Evolutionary conservation across 73 alveolate genomes (phyloP).

Genomic region (Diophrys sp.): DNA sequence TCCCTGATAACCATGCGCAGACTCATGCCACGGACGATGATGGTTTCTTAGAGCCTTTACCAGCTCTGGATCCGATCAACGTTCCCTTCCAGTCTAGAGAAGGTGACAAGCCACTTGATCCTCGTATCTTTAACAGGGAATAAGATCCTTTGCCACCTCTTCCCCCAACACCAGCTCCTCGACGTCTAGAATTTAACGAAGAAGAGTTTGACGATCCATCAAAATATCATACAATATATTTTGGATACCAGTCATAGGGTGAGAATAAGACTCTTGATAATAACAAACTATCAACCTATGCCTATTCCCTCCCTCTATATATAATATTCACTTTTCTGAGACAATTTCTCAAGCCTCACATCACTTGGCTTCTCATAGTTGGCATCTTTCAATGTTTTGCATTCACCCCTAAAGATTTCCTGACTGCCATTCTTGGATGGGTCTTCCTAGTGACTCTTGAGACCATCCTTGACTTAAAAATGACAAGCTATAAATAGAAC

Average conservation of each 20-base stretch:
- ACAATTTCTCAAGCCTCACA: neutral
- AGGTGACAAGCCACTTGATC: neutral
- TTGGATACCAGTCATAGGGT: neutral
- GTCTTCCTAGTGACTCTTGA: neutral
- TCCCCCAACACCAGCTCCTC: neutral
- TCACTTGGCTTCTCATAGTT: neutral
- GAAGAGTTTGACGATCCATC: neutral
- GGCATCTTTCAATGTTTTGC: neutral
- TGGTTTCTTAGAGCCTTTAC: neutral
- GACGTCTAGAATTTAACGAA: neutral
- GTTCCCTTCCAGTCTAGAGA: neutral
- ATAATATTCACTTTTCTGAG: neutral
- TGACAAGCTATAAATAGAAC: no score
- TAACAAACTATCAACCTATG: neutral
- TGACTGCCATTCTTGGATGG: neutral
- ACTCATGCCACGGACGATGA: no score
- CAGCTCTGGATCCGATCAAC: neutral
- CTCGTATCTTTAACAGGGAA: neutral
- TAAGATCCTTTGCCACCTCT: neutral
- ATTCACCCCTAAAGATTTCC: neutral
- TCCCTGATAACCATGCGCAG: no score
- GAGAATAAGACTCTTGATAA: no score
- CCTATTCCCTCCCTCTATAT: neutral
- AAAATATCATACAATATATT: neutral
- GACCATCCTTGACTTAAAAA: no score